Evolutionary conservation across 768 basidiomycete genomes (phyloP).

Genomic region (Boletus insuetus): DNA sequence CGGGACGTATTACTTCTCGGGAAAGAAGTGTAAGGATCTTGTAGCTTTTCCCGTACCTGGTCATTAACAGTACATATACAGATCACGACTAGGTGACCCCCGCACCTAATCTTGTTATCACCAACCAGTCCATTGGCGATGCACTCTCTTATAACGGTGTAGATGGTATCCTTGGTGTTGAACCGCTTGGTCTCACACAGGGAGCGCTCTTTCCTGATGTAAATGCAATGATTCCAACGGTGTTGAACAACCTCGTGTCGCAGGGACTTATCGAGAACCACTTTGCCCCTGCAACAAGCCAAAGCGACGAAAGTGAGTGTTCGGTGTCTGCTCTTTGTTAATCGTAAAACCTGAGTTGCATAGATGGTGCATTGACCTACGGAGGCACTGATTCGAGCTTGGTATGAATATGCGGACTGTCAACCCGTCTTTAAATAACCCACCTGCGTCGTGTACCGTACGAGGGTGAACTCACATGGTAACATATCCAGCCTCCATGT

Average conservation of each 20-base stretch:
- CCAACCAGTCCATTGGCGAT: constrained; percentile 27
- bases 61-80: background rate
- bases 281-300: constrained; percentile 19
- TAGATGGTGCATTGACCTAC: constrained; percentile 27
- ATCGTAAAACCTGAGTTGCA: background rate
- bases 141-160: constrained; percentile 12
- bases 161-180: constrained; percentile 28
- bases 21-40: constrained; percentile 32
- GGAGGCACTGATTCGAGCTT: constrained; percentile 17
- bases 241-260: constrained; percentile 20
- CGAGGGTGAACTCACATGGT: constrained; percentile 18
- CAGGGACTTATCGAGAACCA: constrained; percentile 12
- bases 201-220: background rate
- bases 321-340: background rate
- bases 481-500: constrained; percentile 21
- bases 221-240: constrained; percentile 16
- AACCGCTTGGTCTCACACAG: constrained; percentile 17
- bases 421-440: background rate
- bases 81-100: constrained; percentile 27
- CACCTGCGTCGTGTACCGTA: constrained; percentile 9
- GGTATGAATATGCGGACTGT: constrained; percentile 2
- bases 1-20: constrained; percentile 19
- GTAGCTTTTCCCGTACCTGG: background rate
- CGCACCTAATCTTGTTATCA: constrained; percentile 19
- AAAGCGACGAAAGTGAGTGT: constrained; percentile 11